Evolutionary conservation across 2,329 filamentous ascomycete genomes (phyloP), one percentile per base, ranked within the genome.

Genomic region (Alternaria consortialis): DNA sequence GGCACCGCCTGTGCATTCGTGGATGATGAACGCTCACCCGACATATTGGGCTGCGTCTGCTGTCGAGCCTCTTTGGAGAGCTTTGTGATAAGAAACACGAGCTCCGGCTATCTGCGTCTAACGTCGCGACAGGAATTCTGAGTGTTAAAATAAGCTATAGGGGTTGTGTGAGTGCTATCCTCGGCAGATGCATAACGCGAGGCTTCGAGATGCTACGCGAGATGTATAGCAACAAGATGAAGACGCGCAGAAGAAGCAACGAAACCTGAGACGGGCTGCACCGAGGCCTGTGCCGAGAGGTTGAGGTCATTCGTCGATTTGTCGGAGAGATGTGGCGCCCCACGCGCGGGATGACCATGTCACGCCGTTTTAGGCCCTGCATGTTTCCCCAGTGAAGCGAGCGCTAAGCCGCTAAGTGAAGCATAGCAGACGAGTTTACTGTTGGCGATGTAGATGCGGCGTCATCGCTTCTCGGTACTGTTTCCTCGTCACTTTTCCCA

Each of bases 1-100:
- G 71, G 72, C 34, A 75, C 29, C 13, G 72, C 67, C 53, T 66
- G 65, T 13, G 77, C 70, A 37, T 64, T 63, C 39, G 76, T 72
- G 40, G 69, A 61, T 31, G 71, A 62, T 39, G 68, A 59, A 31
- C 51, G 51, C 29, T 70, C 59, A 47, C 66, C 62, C 39, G 66
- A 70, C 71, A 74, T 74, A 17, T 23, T 66, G 57, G 37, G 51
- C 37, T 34, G 54, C 40, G 63, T 51, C 17, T 56, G 50, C 31
- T 62, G 47, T 59, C 42, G 32, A 56, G 48, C 47, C 47, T n/a
- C 42, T 31, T 53, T 20, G 37, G 40, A 40, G 43, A 32, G 40
- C 42, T 52, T 34, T 40, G 58, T 51, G 50, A 51, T 44, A 23
- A 36, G 52, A 43, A 44, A 56, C 52, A 34, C 44, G 25, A 53